These are phyloP conservation scores for Mycena citricolor DNA, from an alignment of 1,284 basidiomycete species.

Conservation along the genomic window DNA sequence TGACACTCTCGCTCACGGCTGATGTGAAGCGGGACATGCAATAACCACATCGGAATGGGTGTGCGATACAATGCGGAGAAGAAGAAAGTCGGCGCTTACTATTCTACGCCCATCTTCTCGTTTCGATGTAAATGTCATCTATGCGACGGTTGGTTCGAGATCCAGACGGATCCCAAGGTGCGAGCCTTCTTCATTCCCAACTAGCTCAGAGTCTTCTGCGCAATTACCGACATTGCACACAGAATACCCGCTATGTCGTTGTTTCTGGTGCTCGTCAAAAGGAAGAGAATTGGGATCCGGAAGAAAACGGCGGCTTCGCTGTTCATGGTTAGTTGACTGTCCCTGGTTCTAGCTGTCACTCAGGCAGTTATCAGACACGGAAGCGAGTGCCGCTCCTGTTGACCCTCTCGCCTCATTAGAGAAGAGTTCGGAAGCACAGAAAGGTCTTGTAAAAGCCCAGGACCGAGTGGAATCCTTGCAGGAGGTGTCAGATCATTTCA, in stretches of 20 bases:
- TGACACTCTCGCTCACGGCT: not conserved
- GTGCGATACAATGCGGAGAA: slow-evolving; percentile 99
- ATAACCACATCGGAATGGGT: slow-evolving; percentile 94
- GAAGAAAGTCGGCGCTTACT: slow-evolving; percentile 94
- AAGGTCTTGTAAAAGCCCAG: slow-evolving; percentile 66
- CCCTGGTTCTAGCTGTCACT: too few species aligned
- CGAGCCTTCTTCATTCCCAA: slow-evolving; percentile 18
- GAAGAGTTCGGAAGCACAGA: slow-evolving; percentile 79
- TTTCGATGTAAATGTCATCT: slow-evolving; percentile 98
- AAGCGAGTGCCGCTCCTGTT: slow-evolving; percentile 56
- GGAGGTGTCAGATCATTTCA: slow-evolving; percentile 68
- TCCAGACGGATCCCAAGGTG: slow-evolving; percentile 95
- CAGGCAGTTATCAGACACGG: slow-evolving; percentile 55
- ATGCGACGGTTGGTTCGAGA: slow-evolving; percentile 93
- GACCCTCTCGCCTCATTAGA: slow-evolving; percentile 90
- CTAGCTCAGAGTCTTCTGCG: not conserved
- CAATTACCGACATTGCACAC: not conserved
- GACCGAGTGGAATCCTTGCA: slow-evolving; percentile 81
- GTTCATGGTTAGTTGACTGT: slow-evolving; percentile 62
- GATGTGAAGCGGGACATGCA: slow-evolving; percentile 72
- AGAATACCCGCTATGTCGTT: slow-evolving; percentile 97
- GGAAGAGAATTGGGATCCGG: slow-evolving; percentile 94
- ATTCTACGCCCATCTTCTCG: slow-evolving; percentile 89
- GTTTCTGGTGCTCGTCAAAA: slow-evolving; percentile 87
- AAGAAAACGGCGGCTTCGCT: slow-evolving; percentile 91